Percentiles rank a stretch among this genome's conserved stretches.
phyloP scores from a whole-genome alignment of 1,139 yeast species.

The Candida freyschussii region DNA sequence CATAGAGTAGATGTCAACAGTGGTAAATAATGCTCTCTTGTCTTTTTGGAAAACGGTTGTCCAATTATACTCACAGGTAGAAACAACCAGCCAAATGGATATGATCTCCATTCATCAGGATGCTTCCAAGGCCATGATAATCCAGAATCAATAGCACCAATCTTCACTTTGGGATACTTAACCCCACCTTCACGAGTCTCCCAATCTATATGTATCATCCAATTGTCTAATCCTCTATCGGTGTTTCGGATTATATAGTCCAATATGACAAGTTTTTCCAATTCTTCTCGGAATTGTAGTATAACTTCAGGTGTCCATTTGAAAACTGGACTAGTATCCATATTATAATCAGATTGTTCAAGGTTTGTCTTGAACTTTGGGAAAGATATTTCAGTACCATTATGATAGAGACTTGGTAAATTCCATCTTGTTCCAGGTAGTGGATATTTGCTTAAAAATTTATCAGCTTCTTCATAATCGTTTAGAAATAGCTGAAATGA shows the following conservation, averaged over 20 bases:
- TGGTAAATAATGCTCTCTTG: constrained; percentile 56
- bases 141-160: constrained; percentile 78
- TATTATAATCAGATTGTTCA: constrained; percentile 2
- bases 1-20: constrained; percentile 56
- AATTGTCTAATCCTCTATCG: constrained; percentile 69
- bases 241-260: constrained; percentile 75
- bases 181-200: constrained; percentile 20
- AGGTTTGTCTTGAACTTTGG: constrained; percentile 12
- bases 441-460: constrained; percentile 53
- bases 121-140: constrained; percentile 79
- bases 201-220: constrained; percentile 70
- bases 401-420: constrained; percentile 12
- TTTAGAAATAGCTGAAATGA: constrained; percentile 61
- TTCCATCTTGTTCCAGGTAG: constrained; percentile 39
- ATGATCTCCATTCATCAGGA: constrained; percentile 79
- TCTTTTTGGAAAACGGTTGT: constrained; percentile 56
- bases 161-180: constrained; percentile 39
- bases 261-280: constrained; percentile 65
- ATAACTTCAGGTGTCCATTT: constrained; percentile 52
- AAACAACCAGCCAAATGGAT: constrained; percentile 77
- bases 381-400: constrained; percentile 2
- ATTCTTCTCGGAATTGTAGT: constrained; percentile 52
- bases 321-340: constrained; percentile 30
- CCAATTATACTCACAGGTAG: constrained; percentile 62
- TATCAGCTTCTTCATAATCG: constrained; percentile 58